Conservation (phyloP, 768 basidiomycete species). For the Gloeostereum incarnatum region DNA sequence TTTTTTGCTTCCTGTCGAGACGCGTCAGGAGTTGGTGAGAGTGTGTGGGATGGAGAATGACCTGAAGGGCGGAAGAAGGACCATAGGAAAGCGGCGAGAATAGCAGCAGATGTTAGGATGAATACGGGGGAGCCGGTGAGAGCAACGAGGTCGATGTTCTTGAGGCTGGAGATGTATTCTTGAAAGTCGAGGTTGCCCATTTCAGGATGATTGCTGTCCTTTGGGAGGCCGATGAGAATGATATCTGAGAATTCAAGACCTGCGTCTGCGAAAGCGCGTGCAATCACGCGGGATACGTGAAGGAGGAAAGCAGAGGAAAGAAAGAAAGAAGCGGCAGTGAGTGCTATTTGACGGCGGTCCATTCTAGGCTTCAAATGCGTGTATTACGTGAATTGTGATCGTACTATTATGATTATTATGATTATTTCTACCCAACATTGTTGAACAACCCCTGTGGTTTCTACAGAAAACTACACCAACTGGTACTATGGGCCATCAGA, state of each 20-base stretch:
- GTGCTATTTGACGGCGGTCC: no score
- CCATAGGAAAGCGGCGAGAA: slow-evolving; percentile 42
- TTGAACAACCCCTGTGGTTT: no score
- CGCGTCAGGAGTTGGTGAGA: slow-evolving; percentile 1
- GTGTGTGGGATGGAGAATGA: slow-evolving; percentile 12
- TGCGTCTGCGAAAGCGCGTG: slow-evolving; percentile 33
- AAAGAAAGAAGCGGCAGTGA: slow-evolving; percentile 46
- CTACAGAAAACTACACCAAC: no score
- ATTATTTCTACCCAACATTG: no score
- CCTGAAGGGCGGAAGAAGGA: slow-evolving; percentile 39
- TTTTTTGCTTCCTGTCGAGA: slow-evolving; percentile 48
- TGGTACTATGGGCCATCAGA: no score
- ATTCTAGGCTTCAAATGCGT: no score
- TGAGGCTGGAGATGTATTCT: slow-evolving; percentile 10
- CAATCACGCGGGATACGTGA: slow-evolving; percentile 29
- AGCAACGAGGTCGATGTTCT: slow-evolving; percentile 22
- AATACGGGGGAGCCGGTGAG: slow-evolving; percentile 34
- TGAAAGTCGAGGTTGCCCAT: slow-evolving; percentile 12
- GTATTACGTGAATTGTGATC: no score
- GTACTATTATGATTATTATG: no score
- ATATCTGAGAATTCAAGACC: slow-evolving; percentile 51
- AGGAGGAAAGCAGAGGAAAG: slow-evolving; percentile 38
- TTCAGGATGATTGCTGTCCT: slow-evolving; percentile 14
- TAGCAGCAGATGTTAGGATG: slow-evolving; percentile 40
- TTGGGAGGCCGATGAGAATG: slow-evolving; percentile 53